Base-by-base conservation (phyloP, 2,329 filamentous ascomycete genomes). In the Zasmidium citrigriseum region DNA sequence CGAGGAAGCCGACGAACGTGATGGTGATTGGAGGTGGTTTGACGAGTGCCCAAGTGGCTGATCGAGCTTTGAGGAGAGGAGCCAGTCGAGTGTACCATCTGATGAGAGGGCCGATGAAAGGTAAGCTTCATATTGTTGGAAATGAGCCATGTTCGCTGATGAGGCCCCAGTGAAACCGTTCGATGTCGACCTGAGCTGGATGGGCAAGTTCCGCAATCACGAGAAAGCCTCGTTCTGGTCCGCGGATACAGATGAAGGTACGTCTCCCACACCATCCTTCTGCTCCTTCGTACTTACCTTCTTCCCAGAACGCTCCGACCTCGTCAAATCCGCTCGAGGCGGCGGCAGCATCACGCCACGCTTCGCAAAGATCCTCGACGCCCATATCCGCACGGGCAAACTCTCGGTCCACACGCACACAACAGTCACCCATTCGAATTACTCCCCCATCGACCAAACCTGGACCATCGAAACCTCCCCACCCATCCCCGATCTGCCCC, bases 191-290 rank as follows among this genome's bases (percentile, higher is more conserved):
- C 79, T 93, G 1, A 82, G 84, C 49, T 95, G 90, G 90, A 89
- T 93, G 73, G 89, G 88, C 10, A 93, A 93, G 70, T 93, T 89
- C 72, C 86, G 87, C 56, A 93, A 93, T 70, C 83, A 86, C 54
- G 86, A 90, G 64, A 89, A 93, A 70, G 87, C 89, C 0, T 81
- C 82, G 0, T 95, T 93, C 72, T 93, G 89, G 88, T 85, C 84
- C 5, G 88, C 89, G 2, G 89, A 92, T 65, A 84, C 83, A 4
- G 87, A 91, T 59, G 82, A 86, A 67, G 77, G 79, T 77, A 65
- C 58, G 67, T 57, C 2, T 12, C 18, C 27, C 38, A 50, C 14
- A 59, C 46, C 14, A 52, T 20, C 14, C 20, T 29, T 4, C 45
- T 21, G 4, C 38, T 38, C 44, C 22, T 11, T 20, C 2, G 5